Percentiles rank a stretch among this genome's conserved stretches.
Evolutionary conservation across 371 early-diverging fungal species (phyloP).

Genomic region (Phascolomyces articulosus): DNA sequence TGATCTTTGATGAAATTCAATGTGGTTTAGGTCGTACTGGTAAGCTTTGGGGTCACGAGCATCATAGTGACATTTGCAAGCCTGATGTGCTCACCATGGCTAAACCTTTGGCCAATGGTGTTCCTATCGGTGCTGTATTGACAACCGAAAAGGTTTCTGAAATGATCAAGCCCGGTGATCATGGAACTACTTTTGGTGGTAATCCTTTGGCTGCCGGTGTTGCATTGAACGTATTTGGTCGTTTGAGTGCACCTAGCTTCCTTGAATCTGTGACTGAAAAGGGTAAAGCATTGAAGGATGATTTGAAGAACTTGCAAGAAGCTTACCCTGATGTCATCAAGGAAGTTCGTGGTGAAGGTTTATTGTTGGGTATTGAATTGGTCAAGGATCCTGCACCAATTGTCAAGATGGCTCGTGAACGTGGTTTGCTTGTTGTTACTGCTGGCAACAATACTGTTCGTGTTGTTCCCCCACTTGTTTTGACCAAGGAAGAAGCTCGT

Average conservation of each 20-base stretch:
- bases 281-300: conserved; percentile 59
- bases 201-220: conserved; percentile 83
- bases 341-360: conserved; percentile 84
- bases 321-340: conserved; percentile 61
- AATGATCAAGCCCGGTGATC: conserved; percentile 83
- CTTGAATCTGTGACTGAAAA: conserved; percentile 64
- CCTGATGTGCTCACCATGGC: conserved; percentile 96
- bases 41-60: conserved; percentile 86
- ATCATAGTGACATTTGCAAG: conserved; percentile 61
- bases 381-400: conserved; percentile 67
- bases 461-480: conserved; percentile 85
- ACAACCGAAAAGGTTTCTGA: conserved; percentile 77
- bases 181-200: conserved; percentile 98
- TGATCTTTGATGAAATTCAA: conserved; percentile 98
- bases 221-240: conserved; percentile 74
- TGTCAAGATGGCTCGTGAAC: conserved; percentile 76
- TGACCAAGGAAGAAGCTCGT: conserved; percentile 69
- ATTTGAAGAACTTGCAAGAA: conserved; percentile 51
- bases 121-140: conserved; percentile 95
- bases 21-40: conserved; percentile 96
- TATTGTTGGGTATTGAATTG: conserved; percentile 83
- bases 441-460: conserved; percentile 91
- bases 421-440: conserved; percentile 85
- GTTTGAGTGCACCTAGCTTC: conserved; percentile 71
- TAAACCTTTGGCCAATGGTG: conserved; percentile 94